phyloP scores from a whole-genome alignment of 768 basidiomycete species.

The Tremella yokohamensis region DNA sequence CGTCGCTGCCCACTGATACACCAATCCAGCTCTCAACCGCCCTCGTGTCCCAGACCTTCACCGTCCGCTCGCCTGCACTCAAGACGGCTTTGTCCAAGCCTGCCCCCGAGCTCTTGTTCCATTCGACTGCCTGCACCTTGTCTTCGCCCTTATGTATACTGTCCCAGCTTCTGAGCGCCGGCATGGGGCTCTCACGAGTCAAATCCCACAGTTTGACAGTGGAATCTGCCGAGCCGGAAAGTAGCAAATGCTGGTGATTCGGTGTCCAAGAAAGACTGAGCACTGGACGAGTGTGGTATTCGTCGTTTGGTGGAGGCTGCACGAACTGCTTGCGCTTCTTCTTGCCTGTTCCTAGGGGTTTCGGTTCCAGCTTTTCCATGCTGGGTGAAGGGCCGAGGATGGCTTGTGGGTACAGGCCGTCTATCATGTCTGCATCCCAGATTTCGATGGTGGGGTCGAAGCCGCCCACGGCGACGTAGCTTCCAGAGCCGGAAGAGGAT shows the following conservation, averaged over 20 bases:
- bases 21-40: conserved; percentile 77
- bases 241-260: conserved; percentile 79
- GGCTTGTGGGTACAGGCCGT: conserved; percentile 87
- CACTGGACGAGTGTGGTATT: conserved; percentile 88
- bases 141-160: conserved; percentile 63
- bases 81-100: conserved; percentile 79
- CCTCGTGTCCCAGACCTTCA: conserved; percentile 88
- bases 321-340: conserved; percentile 89
- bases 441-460: conserved; percentile 98
- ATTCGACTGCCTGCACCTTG: conserved; percentile 93
- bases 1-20: conserved; percentile 82
- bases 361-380: conserved; percentile 45
- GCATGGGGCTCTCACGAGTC: conserved; percentile 58
- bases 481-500: conserved; percentile 59
- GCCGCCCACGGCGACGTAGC: conserved; percentile 93
- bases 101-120: conserved; percentile 64
- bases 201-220: conserved; percentile 99
- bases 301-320: conserved; percentile 60
- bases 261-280: conserved; percentile 92
- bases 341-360: conserved; percentile 73
- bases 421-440: conserved; percentile 90
- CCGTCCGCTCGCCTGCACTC: conserved; percentile 89
- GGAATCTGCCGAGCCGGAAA: conserved; percentile 86
- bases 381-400: conserved; percentile 75
- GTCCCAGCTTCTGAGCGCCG: conserved; percentile 77